Percentiles rank a stretch among this genome's conserved stretches.
Evolutionary conservation across 495 filamentous ascomycete genomes (phyloP).

Genomic region (Cairneyella variabilis): DNA sequence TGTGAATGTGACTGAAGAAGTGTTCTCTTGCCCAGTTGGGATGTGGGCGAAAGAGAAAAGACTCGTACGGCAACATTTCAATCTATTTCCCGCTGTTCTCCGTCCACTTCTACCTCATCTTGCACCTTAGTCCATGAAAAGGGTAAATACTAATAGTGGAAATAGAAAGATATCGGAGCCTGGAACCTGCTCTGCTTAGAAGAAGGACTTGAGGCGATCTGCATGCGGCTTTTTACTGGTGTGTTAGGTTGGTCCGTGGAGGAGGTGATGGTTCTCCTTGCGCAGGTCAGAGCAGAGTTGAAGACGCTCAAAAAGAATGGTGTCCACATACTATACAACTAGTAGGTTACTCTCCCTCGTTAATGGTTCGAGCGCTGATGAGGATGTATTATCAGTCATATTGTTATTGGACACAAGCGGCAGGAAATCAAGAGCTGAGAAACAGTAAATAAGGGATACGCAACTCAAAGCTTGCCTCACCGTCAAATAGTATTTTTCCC

Average conservation of each 20-base stretch:
- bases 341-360: background rate
- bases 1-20: background rate
- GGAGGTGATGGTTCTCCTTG: background rate
- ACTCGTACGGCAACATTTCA: background rate
- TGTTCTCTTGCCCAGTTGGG: background rate
- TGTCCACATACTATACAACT: background rate
- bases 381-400: background rate
- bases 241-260: background rate
- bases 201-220: background rate
- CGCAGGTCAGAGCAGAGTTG: background rate
- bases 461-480: too few relatives aligned
- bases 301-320: slow-evolving; percentile 15
- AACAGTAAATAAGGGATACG: too few relatives aligned
- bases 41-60: background rate
- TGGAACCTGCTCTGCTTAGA: background rate
- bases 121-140: too few relatives aligned
- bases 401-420: background rate
- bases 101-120: too few relatives aligned
- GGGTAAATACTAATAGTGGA: background rate
- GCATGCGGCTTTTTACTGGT: background rate
- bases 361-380: background rate
- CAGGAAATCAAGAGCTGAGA: too few relatives aligned
- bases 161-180: slow-evolving; percentile 6
- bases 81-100: background rate
- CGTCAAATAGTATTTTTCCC: too few relatives aligned